phyloP scores from a whole-genome alignment of 345 rosid genomes.

The Salix exigua region DNA sequence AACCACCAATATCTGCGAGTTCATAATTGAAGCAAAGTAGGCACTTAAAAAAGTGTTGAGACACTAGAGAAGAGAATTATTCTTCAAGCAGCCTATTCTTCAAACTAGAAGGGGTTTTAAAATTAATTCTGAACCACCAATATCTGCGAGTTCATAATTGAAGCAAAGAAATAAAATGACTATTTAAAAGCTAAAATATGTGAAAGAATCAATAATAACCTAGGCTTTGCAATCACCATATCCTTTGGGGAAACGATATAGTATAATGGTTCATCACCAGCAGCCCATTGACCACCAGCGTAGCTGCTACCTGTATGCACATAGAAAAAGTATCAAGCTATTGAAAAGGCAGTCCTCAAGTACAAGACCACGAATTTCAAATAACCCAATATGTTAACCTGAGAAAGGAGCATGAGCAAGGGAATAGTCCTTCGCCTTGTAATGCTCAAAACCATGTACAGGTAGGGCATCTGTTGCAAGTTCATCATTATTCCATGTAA shows the following conservation, averaged over 20 bases:
- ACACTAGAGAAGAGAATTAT: neutral
- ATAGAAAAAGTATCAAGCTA: conserved; percentile 13
- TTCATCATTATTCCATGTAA: conserved; percentile 94
- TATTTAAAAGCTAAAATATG: conserved; percentile 3
- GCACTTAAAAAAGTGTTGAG: neutral
- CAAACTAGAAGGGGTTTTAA: neutral
- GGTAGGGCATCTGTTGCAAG: conserved; percentile 97
- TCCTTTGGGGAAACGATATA: conserved; percentile 96
- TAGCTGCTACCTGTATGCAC: conserved; percentile 83
- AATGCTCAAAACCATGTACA: conserved; percentile 95
- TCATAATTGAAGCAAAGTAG: too few relatives aligned
- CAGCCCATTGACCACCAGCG: conserved; percentile 99
- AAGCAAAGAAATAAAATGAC: neutral
- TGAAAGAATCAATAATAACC: conserved; percentile 41
- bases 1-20: too few relatives aligned
- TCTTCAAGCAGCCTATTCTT: neutral
- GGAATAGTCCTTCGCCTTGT: conserved; percentile 93
- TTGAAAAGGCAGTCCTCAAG: conserved; percentile 20
- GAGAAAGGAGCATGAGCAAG: conserved; percentile 98
- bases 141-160: neutral
- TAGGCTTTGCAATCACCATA: conserved; percentile 97
- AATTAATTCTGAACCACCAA: neutral
- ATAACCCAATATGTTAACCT: conserved; percentile 45
- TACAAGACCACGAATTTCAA: conserved; percentile 13
- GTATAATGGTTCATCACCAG: conserved; percentile 96